Base-by-base conservation (phyloP, 2,329 filamentous ascomycete species). In the Myrmaecium sp. region DNA sequence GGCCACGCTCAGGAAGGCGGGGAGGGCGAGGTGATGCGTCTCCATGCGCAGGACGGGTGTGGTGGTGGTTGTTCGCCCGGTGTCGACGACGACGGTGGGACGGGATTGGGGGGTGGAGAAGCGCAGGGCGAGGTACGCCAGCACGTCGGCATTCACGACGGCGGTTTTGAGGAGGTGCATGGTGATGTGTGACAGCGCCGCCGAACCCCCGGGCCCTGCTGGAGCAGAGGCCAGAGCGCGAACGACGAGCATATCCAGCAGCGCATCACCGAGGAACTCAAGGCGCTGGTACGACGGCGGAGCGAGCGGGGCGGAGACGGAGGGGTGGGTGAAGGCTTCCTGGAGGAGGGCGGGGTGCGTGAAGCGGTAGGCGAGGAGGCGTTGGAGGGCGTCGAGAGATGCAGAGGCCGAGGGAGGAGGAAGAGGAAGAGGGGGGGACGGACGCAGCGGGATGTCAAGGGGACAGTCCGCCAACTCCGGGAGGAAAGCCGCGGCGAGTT, bases 181-280 rank as follows among this genome's bases (percentile, higher is more conserved):
- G n/a, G 66, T 54, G 25, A 58, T 52, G 26, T 68, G 65, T 3
- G 57, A 47, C 7, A 68, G 49, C 3, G 60, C 43, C 3, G 48
- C 44, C 1, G 69, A 21, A 26, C 28, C 13, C 20, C n/a, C n/a
- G n/a, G n/a, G 42, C 13, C 17, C 11, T 16, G 14, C 9, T n/a
- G 16, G 17, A n/a, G 13, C 14, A 29, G n/a, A 31, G n/a, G n/a
- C n/a, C n/a, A n/a, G n/a, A n/a, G n/a, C 18, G 18, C 18, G 18
- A 5, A 80, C 70, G 25, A 94, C 57, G 29, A 93, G 57, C 38
- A 72, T 66, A 49, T 95, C 86, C 0, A 95, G 66, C 3, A 94
- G 59, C 0, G 82, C 69, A 39, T 95, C 86, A 1, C 86, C 86
- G 0, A 94, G 56, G 40, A 89, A 93, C 43, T 94, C 86, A 1